Percentiles rank a stretch among this genome's conserved stretches.
Conservation (phyloP, 106 monocot genomes). For the Hemerocallis citrina region DNA sequence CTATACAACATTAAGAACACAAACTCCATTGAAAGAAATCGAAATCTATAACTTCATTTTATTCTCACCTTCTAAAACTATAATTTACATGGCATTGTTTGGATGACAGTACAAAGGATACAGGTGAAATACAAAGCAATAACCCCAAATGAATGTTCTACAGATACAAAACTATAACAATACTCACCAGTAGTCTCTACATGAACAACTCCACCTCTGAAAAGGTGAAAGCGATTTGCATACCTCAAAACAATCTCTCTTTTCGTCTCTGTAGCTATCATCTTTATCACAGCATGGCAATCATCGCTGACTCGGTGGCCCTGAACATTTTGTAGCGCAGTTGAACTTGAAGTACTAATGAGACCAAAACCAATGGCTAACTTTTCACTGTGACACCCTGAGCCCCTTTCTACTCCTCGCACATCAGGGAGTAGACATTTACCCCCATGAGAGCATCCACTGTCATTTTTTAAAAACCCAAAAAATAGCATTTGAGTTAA, state of each 20-base stretch:
- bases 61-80: background rate
- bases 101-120: background rate
- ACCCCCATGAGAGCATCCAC: constrained; percentile 18
- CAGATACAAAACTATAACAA: constrained; percentile 33
- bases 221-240: constrained; percentile 86
- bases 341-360: constrained; percentile 44
- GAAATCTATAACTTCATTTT: background rate
- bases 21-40: background rate
- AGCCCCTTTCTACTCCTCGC: constrained; percentile 25
- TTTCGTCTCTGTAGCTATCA: constrained; percentile 43
- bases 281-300: constrained; percentile 59
- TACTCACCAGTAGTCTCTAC: constrained; percentile 13
- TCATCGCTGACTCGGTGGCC: constrained; percentile 64
- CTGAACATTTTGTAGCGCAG: constrained; percentile 57
- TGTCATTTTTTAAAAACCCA: no score
- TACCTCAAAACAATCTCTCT: constrained; percentile 80
- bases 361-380: constrained; percentile 81
- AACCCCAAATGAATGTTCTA: constrained; percentile 3
- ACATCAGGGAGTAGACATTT: constrained; percentile 61
- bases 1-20: background rate
- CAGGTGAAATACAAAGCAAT: background rate
- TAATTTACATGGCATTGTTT: background rate
- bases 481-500: no score
- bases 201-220: constrained; percentile 41
- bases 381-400: constrained; percentile 60